Conservation (phyloP, 768 basidiomycete genomes). For the Lentinula sp. region DNA sequence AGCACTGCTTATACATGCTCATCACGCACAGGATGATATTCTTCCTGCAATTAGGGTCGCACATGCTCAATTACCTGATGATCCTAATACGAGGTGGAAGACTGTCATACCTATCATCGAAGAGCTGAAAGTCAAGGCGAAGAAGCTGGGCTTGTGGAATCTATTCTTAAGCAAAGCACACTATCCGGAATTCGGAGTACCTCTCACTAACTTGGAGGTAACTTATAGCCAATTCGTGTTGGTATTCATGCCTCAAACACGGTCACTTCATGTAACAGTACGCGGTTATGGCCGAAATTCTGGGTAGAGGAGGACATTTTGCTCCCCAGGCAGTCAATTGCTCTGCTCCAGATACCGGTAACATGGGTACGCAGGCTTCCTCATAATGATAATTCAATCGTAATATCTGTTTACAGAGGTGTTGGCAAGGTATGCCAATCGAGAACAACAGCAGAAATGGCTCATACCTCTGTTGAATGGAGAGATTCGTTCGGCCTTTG, state of each 20-base stretch:
- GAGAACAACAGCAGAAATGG: conserved; percentile 89
- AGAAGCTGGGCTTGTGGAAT: conserved; percentile 91
- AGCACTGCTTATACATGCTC: background rate
- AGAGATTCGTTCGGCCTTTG: conserved; percentile 89
- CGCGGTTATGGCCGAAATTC: conserved; percentile 93
- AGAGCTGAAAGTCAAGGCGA: conserved; percentile 84
- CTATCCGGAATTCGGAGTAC: conserved; percentile 84
- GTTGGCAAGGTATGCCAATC: conserved; percentile 87
- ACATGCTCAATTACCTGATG: conserved; percentile 74
- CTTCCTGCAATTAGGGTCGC: conserved; percentile 73
- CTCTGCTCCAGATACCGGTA: conserved; percentile 92
- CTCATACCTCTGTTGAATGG: conserved; percentile 83
- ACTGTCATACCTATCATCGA: conserved; percentile 75
- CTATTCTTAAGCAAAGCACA: conserved; percentile 93
- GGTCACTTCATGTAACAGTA: conserved; percentile 45
- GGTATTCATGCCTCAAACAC: background rate
- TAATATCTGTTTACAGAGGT: conserved; percentile 60
- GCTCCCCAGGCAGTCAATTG: conserved; percentile 90
- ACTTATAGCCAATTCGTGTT: background rate
- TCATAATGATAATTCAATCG: background rate
- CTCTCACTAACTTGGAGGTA: conserved; percentile 92
- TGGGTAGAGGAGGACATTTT: conserved; percentile 78
- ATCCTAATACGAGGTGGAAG: conserved; percentile 76
- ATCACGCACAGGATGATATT: conserved; percentile 70
- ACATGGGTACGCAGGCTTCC: conserved; percentile 67